A percentile compares a stretch with the other conserved stretches of the same genome.
Evolutionary conservation across 305 asterid species (phyloP).

Genomic region (Fraxinus paxiana): DNA sequence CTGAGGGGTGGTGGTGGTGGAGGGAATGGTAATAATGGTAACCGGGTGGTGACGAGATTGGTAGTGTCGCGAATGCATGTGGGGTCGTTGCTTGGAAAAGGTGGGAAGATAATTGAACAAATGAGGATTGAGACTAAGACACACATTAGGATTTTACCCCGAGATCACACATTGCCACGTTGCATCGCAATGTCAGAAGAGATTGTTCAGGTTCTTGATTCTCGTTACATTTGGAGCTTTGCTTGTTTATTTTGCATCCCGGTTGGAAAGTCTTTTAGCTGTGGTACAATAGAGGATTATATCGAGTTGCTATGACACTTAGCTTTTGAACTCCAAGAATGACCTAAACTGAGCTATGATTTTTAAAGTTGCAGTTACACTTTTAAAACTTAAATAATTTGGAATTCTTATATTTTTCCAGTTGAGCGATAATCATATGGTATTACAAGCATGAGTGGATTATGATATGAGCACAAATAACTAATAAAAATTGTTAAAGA

Average conservation of each 20-base stretch:
- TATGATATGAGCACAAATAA: background rate
- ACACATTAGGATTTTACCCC: conserved; percentile 83
- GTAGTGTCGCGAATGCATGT: conserved; percentile 89
- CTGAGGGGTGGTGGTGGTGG: conserved; percentile 44
- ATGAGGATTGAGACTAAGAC: conserved; percentile 92
- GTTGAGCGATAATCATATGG: background rate
- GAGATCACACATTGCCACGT: conserved; percentile 82
- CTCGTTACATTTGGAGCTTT: conserved; percentile 36
- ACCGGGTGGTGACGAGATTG: conserved; percentile 67
- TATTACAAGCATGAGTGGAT: background rate
- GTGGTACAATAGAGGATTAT: background rate
- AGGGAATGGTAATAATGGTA: conserved; percentile 36
- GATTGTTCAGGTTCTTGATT: conserved; percentile 83
- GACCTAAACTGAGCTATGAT: background rate
- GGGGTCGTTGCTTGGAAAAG: conserved; percentile 88
- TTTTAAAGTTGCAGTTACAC: background rate
- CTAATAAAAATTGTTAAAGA: conserved; percentile 3
- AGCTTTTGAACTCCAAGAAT: background rate
- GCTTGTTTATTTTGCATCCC: background rate
- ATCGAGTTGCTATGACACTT: background rate
- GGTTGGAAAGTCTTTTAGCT: background rate
- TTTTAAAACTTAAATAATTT: background rate
- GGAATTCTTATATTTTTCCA: background rate
- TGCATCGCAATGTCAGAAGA: conserved; percentile 87
- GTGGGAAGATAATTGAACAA: conserved; percentile 96